Evolutionary conservation across 768 basidiomycete species (phyloP).

Genomic region (Serendipita vermifera): DNA sequence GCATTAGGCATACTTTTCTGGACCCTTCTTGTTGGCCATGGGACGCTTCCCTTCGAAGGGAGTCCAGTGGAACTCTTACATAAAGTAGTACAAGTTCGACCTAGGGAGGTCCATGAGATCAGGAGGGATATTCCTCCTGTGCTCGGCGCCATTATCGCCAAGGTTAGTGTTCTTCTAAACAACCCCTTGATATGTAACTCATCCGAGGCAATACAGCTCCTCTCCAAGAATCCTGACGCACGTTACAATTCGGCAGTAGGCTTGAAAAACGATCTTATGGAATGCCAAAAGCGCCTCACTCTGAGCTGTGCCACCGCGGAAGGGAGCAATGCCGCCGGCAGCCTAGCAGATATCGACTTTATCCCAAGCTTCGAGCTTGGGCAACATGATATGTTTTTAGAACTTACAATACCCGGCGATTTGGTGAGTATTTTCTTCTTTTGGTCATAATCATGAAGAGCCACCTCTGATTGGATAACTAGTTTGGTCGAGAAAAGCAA

Average conservation of each 20-base stretch:
- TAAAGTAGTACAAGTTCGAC: conserved; percentile 56
- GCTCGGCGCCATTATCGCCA: conserved; percentile 55
- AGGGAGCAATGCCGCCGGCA: conserved; percentile 34
- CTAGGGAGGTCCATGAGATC: conserved; percentile 65
- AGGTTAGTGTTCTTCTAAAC: conserved; percentile 27
- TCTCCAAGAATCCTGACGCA: conserved; percentile 52
- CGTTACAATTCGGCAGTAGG: conserved; percentile 65
- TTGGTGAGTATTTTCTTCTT: conserved; percentile 33
- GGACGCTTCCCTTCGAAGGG: conserved; percentile 47
- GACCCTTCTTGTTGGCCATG: conserved; percentile 27
- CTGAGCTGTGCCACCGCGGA: conserved; percentile 26
- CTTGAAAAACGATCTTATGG: conserved; percentile 50
- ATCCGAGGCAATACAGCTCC: conserved; percentile 30
- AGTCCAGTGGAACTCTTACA: conserved; percentile 50
- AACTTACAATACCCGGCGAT: conserved; percentile 55
- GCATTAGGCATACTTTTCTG: conserved; percentile 41
- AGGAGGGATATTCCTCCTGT: conserved; percentile 61
- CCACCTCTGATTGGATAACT: not conserved
- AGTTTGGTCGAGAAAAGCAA: conserved; percentile 64
- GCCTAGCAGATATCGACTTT: conserved; percentile 30
- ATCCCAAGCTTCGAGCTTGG: conserved; percentile 59
- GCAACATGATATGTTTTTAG: conserved; percentile 49
- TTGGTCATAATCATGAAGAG: not conserved
- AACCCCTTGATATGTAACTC: conserved; percentile 1
- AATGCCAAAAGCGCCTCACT: conserved; percentile 52